These are phyloP conservation scores for Ganoderma lucidum DNA, from an alignment of 1,284 basidiomycete species.

Conservation along the genomic window DNA sequence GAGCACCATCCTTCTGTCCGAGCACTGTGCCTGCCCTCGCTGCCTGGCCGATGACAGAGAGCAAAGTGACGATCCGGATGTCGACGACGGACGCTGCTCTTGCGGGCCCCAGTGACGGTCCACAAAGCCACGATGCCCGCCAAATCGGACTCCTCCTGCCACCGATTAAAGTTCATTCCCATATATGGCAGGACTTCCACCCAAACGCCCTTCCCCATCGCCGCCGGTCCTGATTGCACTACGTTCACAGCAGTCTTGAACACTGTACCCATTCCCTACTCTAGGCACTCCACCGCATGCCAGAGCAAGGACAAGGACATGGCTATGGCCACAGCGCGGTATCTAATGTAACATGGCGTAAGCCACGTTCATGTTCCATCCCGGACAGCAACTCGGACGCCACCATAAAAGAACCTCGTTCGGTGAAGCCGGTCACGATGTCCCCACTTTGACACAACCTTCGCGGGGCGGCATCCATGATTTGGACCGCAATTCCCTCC, in stretches of 20 bases:
- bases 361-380: background rate
- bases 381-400: background rate
- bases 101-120: background rate
- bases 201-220: slow-evolving; percentile 2
- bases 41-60: slow-evolving; percentile 21
- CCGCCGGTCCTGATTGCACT: slow-evolving; percentile 1
- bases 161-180: slow-evolving; percentile 12
- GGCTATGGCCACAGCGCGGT: background rate
- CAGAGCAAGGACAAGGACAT: background rate
- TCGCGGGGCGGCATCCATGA: background rate
- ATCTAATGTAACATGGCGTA: background rate
- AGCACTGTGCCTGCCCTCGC: slow-evolving; percentile 8
- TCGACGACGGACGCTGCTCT: slow-evolving; percentile 4
- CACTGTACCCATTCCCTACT: background rate
- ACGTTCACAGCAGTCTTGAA: background rate
- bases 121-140: slow-evolving; percentile 11
- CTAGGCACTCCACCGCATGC: background rate
- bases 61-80: slow-evolving; percentile 7
- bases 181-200: slow-evolving; percentile 12
- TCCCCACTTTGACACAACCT: slow-evolving; percentile 7
- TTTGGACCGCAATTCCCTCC: background rate
- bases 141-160: slow-evolving; percentile 18
- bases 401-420: slow-evolving; percentile 1
- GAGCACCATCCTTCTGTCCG: slow-evolving; percentile 17
- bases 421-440: slow-evolving; percentile 6